A percentile compares a stretch with the other conserved stretches of the same genome.
Conservation (phyloP, 2,329 filamentous ascomycete species). For the Geosmithia putterillii region DNA sequence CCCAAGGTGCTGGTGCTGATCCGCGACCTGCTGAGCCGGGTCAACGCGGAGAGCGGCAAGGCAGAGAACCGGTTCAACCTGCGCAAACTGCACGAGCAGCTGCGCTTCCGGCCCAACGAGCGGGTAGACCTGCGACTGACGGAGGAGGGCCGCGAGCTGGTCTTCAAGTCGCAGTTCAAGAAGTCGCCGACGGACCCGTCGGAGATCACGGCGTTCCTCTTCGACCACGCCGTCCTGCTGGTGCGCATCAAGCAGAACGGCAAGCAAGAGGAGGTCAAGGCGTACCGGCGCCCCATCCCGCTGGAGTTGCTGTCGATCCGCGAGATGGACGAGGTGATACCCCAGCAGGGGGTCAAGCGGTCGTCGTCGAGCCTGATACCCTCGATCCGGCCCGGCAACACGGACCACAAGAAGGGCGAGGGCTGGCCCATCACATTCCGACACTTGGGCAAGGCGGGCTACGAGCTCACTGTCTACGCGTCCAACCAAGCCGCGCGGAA, state of each 20-base stretch:
- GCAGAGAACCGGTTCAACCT: conserved; percentile 97
- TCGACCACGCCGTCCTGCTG: conserved; percentile 88
- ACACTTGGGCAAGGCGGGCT: conserved; percentile 89
- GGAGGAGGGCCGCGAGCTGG: conserved; percentile 81
- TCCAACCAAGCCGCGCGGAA: conserved; percentile 75
- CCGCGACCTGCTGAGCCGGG: conserved; percentile 71
- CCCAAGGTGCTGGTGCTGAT: conserved; percentile 82
- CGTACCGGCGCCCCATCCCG: conserved; percentile 87
- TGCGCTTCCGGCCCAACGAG: conserved; percentile 83
- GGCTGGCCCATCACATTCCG: conserved; percentile 93
- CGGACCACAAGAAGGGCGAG: conserved; percentile 51
- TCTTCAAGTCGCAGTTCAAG: conserved; percentile 91
- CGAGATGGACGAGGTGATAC: conserved; percentile 95
- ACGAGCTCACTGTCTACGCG: conserved; percentile 82
- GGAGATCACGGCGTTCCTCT: conserved; percentile 89
- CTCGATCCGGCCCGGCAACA: conserved; percentile 31
- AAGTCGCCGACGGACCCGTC: conserved; percentile 79
- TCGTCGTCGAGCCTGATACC: conserved; percentile 76
- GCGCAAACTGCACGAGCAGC: conserved; percentile 78
- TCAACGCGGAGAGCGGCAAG: conserved; percentile 92
- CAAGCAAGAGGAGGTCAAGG: conserved; percentile 88
- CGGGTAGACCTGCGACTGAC: conserved; percentile 89
- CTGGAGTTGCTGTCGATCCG: conserved; percentile 85
- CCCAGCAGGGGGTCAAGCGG: conserved; percentile 68
- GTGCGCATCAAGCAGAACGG: conserved; percentile 86